Conservation (phyloP, 768 basidiomycete species). For the Suillus fuscotomentosus region DNA sequence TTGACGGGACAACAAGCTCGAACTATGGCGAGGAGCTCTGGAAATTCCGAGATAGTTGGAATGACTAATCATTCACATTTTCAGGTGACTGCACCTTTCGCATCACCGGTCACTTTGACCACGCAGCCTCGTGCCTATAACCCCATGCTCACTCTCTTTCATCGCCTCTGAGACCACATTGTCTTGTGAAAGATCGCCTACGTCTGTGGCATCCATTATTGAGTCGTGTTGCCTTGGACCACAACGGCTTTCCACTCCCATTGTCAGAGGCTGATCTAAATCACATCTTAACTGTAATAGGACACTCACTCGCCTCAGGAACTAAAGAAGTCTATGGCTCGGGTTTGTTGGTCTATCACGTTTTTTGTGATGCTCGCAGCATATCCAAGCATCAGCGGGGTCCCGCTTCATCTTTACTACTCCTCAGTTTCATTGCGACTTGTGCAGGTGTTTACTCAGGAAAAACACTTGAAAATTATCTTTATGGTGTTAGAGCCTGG, state of each 20-base stretch:
- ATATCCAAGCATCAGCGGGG: neutral
- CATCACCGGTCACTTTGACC: too few species aligned
- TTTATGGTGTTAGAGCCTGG: neutral
- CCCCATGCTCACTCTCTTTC: too few species aligned
- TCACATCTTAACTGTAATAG: neutral
- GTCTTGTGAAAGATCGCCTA: neutral
- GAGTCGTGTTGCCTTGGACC: neutral
- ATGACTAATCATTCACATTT: too few species aligned
- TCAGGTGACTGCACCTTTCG: too few species aligned
- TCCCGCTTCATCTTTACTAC: neutral
- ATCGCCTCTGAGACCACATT: neutral
- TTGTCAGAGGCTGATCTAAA: neutral
- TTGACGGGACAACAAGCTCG: too few species aligned
- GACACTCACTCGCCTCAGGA: fast-evolving
- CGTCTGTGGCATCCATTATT: neutral
- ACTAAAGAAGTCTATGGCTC: neutral
- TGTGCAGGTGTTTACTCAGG: neutral
- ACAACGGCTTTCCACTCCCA: neutral
- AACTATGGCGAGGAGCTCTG: too few species aligned
- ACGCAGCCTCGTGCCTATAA: too few species aligned
- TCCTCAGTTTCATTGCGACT: neutral
- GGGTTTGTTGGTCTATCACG: neutral
- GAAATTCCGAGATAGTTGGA: too few species aligned
- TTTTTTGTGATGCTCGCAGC: neutral
- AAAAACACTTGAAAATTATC: neutral